A percentile compares a stretch with the other conserved stretches of the same genome.
These are phyloP conservation scores for Lignosus rhinocerotis DNA, from an alignment of 1,284 basidiomycete species.

Conservation along the genomic window DNA sequence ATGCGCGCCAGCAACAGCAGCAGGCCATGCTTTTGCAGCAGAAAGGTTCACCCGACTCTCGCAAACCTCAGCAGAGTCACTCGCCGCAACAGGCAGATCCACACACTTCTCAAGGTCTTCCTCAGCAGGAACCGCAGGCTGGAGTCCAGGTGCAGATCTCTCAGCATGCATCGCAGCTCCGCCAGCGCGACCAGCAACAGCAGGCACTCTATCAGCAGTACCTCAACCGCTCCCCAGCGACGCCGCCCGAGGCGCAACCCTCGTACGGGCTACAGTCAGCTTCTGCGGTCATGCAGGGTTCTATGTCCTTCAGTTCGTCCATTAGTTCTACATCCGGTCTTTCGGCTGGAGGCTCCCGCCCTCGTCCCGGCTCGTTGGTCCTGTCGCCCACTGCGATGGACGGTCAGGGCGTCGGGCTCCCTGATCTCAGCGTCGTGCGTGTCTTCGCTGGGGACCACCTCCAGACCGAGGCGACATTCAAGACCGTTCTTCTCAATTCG, in stretches of 20 bases:
- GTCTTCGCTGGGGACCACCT: constrained; percentile 90
- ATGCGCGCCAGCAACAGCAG: constrained; percentile 57
- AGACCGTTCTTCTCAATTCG: constrained; percentile 91
- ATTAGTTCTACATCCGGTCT: constrained; percentile 43
- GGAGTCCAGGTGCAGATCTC: constrained; percentile 30
- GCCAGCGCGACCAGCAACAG: constrained; percentile 85
- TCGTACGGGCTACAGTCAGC: constrained; percentile 70
- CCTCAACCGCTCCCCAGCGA: constrained; percentile 77
- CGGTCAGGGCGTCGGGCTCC: constrained; percentile 64
- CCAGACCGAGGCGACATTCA: constrained; percentile 95
- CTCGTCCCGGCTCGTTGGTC: constrained; percentile 74
- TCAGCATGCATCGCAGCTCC: constrained; percentile 64
- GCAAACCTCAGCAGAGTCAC: constrained; percentile 30
- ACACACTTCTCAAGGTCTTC: constrained; percentile 22
- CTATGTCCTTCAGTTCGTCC: constrained; percentile 43
- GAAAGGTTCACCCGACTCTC: constrained; percentile 37
- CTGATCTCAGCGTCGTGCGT: constrained; percentile 90
- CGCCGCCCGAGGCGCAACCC: constrained; percentile 70
- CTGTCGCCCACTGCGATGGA: constrained; percentile 59
- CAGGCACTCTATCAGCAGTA: constrained; percentile 90
- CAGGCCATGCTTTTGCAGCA: constrained; percentile 31
- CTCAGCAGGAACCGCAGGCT: constrained; percentile 5
- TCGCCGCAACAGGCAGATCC: constrained; percentile 19
- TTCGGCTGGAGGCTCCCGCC: constrained; percentile 42
- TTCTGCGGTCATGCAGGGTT: constrained; percentile 52